Evolutionary conservation across 345 rosid species (phyloP).

Genomic region (Pistacia integerrima): DNA sequence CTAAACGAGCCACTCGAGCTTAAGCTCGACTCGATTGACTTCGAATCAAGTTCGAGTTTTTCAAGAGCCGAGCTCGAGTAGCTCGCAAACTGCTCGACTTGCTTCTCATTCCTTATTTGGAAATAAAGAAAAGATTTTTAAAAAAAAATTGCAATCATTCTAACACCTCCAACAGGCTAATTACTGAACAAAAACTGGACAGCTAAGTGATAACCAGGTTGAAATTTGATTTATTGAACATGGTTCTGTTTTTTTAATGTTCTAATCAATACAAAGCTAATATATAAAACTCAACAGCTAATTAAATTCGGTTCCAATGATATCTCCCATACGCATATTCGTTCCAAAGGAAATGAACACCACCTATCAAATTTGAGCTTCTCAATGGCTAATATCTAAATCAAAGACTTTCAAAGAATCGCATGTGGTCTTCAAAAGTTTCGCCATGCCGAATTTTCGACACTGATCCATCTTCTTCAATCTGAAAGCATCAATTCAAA

Average conservation of each 20-base stretch:
- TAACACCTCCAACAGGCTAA: background rate
- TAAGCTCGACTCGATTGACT: too few species aligned
- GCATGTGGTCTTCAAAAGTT: slow-evolving; percentile 81
- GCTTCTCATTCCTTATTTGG: too few species aligned
- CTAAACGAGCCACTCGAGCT: too few species aligned
- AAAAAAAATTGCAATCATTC: background rate
- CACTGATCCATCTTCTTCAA: slow-evolving; percentile 83
- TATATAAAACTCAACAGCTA: background rate
- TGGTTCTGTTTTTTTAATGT: background rate
- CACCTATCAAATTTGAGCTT: slow-evolving; percentile 7
- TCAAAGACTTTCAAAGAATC: slow-evolving; percentile 75
- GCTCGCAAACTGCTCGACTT: too few species aligned
- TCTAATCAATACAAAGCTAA: background rate
- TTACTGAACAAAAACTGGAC: background rate
- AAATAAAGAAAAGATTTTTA: background rate
- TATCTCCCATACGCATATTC: background rate
- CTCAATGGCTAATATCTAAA: background rate
- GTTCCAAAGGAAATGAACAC: background rate
- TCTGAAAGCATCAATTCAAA: slow-evolving; percentile 38
- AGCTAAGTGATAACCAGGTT: background rate
- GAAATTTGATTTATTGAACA: background rate
- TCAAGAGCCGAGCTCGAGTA: too few species aligned
- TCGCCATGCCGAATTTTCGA: slow-evolving; percentile 83
- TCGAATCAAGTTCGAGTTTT: too few species aligned
- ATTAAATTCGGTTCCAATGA: background rate